A percentile compares a stretch with the other conserved stretches of the same genome.
These are phyloP conservation scores for Cystobasidium sp. DNA, from an alignment of 1,284 basidiomycete species.

Conservation along the genomic window DNA sequence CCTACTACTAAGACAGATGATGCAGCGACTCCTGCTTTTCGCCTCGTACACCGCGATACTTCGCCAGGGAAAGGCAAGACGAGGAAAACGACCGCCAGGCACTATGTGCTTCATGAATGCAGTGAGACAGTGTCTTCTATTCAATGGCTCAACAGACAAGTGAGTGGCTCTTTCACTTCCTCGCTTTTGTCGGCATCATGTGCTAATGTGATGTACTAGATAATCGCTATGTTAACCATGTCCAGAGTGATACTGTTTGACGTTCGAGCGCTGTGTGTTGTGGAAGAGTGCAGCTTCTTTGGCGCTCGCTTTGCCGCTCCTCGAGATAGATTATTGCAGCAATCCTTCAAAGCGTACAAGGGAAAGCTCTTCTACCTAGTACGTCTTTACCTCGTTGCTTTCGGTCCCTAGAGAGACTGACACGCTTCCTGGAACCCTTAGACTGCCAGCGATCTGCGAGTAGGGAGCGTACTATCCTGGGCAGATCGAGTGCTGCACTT, in stretches of 20 bases:
- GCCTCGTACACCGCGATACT: too few relatives aligned
- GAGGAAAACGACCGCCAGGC: neutral
- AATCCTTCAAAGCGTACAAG: constrained; percentile 65
- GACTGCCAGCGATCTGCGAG: constrained; percentile 66
- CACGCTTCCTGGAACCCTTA: constrained; percentile 52
- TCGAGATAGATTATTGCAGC: constrained; percentile 28
- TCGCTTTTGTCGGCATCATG: neutral
- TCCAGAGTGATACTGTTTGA: constrained; percentile 73
- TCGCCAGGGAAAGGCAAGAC: neutral
- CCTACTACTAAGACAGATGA: too few relatives aligned
- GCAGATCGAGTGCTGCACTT: constrained; percentile 85
- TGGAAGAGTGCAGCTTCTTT: constrained; percentile 55
- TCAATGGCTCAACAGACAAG: constrained; percentile 61
- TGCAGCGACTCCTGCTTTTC: too few relatives aligned
- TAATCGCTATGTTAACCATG: constrained; percentile 63
- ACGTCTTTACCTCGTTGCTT: constrained; percentile 56
- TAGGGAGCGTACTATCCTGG: constrained; percentile 91
- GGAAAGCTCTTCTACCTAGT: constrained; percentile 90
- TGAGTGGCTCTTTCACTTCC: constrained; percentile 48
- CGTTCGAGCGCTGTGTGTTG: constrained; percentile 58
- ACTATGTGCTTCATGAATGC: neutral
- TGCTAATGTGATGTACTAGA: constrained; percentile 50
- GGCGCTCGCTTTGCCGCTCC: constrained; percentile 1
- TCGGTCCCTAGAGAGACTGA: neutral
- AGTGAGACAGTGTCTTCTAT: constrained; percentile 57